Conservation (phyloP, 2,329 filamentous ascomycete genomes). For the Exophiala mesophila region DNA sequence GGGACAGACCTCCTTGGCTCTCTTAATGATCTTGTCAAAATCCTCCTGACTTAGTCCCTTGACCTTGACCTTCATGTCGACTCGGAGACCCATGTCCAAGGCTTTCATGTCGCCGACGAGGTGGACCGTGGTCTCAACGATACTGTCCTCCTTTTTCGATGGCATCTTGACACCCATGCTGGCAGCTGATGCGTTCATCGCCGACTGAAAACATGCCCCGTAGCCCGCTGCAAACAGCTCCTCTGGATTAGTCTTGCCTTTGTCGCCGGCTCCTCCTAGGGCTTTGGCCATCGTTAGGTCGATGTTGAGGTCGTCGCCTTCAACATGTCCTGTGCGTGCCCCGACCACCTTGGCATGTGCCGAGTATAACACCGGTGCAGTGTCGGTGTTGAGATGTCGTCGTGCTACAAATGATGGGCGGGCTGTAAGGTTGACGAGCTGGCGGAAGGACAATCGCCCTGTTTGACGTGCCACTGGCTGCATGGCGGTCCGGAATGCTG, state of each 20-base stretch:
- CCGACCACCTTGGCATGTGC: conserved; percentile 37
- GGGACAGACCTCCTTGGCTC: conserved; percentile 22
- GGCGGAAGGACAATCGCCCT: no score
- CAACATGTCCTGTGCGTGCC: conserved; percentile 35
- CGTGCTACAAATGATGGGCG: not conserved
- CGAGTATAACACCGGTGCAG: conserved; percentile 37
- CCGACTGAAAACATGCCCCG: conserved; percentile 45
- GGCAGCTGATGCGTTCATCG: conserved; percentile 43
- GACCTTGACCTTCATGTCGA: conserved; percentile 40
- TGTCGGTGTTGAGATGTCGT: conserved; percentile 34
- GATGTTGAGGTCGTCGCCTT: conserved; percentile 33
- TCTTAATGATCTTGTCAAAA: conserved; percentile 19
- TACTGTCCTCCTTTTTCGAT: conserved; percentile 31
- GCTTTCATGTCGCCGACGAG: conserved; percentile 43
- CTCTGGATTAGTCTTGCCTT: conserved; percentile 44
- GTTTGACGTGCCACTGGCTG: no score
- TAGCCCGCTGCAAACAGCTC: conserved; percentile 47
- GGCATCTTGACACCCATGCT: conserved; percentile 41
- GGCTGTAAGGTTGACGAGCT: no score
- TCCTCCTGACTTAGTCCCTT: conserved; percentile 21
- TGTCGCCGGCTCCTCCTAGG: conserved; percentile 37
- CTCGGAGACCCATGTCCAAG: conserved; percentile 42
- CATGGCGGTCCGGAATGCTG: no score
- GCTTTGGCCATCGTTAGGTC: conserved; percentile 43
- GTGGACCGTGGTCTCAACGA: conserved; percentile 41